Evolutionary conservation across 2,329 filamentous ascomycete species (phyloP), one percentile per base, ranked within the genome.

Genomic region (Xylaria sp.): DNA sequence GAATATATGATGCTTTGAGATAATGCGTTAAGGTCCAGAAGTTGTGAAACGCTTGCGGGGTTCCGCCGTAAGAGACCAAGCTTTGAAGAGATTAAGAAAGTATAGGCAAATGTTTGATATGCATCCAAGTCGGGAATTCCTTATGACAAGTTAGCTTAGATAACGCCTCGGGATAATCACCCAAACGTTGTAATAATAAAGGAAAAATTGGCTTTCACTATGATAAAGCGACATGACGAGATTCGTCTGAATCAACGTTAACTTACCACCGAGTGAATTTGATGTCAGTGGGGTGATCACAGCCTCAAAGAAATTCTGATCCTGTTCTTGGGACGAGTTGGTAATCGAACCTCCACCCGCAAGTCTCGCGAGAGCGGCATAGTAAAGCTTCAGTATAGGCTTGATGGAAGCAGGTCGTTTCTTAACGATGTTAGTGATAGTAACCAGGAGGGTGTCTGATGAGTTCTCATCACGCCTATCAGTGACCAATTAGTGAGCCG

Each of bases 21-120:
- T 1, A 89, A 77, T 2, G 73, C 72, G 33, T 80, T 75, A 4
- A 82, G 72, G 36, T 84, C 75, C 36, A 88, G 74, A 23, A 72
- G 66, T 2, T 74, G 68, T 7, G 81, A 79, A 17, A 87, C 79
- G 0, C 49, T 58, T 17, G 65, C 66, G 5, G 83, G 77, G 17
- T 83, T 80, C 13, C 75, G 71, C 69, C 86, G 81, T 42, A 88
- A 79, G 6, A 83, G 74, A 1, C 63, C 48, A 2, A 88, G 63
- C 15, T 81, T 69, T 31, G 77, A 49, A 10, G 72, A 77, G 17
- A 74, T 76, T 42, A 79, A 65, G 58, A 78, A 78, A 36, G 66
- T 72, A 71, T 75, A 78, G 6, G 77, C 74, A 26, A 79, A 75
- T 4, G 70, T 74, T n/a, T 74, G 69, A 42, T 79, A 79, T 23